These are phyloP conservation scores for Simmondsia chinensis DNA, from an alignment of 148 eudicot genomes.

Conservation along the genomic window DNA sequence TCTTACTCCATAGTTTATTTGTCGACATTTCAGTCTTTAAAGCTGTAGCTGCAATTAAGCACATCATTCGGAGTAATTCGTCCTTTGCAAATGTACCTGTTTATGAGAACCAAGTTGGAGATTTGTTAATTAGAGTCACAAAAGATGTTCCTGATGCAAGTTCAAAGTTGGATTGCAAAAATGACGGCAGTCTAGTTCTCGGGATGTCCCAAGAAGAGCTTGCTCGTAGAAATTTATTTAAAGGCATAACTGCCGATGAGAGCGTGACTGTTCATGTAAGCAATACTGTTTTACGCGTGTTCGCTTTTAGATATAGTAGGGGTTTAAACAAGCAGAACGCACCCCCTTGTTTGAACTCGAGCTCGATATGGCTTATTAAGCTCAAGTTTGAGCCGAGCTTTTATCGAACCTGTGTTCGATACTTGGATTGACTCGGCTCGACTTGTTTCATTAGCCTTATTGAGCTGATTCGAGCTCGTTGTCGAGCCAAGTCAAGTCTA, in stretches of 20 bases:
- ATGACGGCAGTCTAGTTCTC: slow-evolving; percentile 63
- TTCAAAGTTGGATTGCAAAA: slow-evolving; percentile 54
- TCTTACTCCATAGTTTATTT: slow-evolving; percentile 82
- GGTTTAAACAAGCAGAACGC: no score
- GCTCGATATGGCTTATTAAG: no score
- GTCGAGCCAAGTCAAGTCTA: no score
- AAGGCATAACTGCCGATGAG: slow-evolving; percentile 92
- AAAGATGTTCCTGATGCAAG: slow-evolving; percentile 70
- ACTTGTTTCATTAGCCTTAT: no score
- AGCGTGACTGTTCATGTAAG: slow-evolving; percentile 87
- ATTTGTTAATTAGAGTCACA: slow-evolving; percentile 40
- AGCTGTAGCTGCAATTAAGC: slow-evolving; percentile 51
- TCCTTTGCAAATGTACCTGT: slow-evolving; percentile 14
- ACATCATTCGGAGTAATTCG: slow-evolving; percentile 24
- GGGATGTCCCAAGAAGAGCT: slow-evolving; percentile 58
- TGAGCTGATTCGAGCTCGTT: no score
- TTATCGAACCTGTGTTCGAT: no score
- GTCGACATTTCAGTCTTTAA: slow-evolving; percentile 80
- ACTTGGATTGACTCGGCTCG: no score
- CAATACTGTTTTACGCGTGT: slow-evolving; percentile 8
- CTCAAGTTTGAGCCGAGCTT: no score
- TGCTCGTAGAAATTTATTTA: slow-evolving; percentile 71
- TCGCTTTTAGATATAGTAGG: no score
- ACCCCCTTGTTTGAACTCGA: no score
- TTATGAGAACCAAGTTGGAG: slow-evolving; percentile 58